phyloP scores from a whole-genome alignment of 768 basidiomycete genomes.

The Pholiota molesta region DNA sequence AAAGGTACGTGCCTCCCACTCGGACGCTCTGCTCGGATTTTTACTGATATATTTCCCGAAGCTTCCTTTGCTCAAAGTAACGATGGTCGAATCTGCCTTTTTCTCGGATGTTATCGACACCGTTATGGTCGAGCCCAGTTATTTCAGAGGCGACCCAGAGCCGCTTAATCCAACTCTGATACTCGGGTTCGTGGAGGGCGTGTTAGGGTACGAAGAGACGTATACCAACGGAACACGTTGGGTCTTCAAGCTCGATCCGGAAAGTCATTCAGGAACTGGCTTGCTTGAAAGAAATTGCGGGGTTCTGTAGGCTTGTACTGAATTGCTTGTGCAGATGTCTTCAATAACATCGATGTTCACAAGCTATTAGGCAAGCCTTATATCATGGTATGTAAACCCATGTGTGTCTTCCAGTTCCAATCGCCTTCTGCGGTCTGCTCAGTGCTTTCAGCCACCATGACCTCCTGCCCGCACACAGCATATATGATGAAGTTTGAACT shows the following conservation, averaged over 20 bases:
- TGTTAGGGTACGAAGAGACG: slow-evolving; percentile 38
- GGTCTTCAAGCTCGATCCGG: slow-evolving; percentile 31
- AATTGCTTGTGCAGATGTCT: too few relatives aligned
- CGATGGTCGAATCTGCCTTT: slow-evolving; percentile 38
- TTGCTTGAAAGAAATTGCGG: background rate
- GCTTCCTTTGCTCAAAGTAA: slow-evolving; percentile 34
- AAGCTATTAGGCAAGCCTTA: too few relatives aligned
- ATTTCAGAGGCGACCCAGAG: slow-evolving; percentile 15
- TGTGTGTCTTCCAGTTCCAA: too few relatives aligned
- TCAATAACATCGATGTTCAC: too few relatives aligned
- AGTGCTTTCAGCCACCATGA: too few relatives aligned
- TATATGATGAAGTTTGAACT: too few relatives aligned
- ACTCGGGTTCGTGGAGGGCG: slow-evolving; percentile 42
- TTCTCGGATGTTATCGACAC: slow-evolving; percentile 36
- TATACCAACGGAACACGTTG: slow-evolving; percentile 34
- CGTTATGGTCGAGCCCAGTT: slow-evolving; percentile 32
- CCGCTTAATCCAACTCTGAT: slow-evolving; percentile 37
- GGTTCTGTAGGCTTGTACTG: background rate
- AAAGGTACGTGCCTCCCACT: slow-evolving; percentile 24
- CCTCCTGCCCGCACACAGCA: too few relatives aligned
- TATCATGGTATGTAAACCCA: too few relatives aligned
- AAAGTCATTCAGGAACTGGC: slow-evolving; percentile 18
- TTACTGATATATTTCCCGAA: slow-evolving; percentile 13
- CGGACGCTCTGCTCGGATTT: background rate
- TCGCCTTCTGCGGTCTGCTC: too few relatives aligned